A percentile compares a stretch with the other conserved stretches of the same genome.
Evolutionary conservation across 108 stramenopile species (phyloP).

Genomic region (Nitzschia inconspicua): DNA sequence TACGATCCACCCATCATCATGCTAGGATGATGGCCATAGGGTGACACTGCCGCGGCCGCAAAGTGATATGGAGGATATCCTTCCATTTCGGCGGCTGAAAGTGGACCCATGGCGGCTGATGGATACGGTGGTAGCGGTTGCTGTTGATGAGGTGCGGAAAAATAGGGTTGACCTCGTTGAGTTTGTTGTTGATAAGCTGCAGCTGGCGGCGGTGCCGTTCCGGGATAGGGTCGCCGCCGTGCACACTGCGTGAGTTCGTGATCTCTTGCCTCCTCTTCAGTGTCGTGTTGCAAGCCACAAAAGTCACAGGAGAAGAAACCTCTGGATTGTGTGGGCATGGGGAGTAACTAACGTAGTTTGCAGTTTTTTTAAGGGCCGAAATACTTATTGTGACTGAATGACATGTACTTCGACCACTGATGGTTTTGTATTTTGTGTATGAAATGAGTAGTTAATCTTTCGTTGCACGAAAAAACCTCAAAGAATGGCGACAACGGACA

Average conservation of each 20-base stretch:
- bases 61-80: constrained; percentile 1
- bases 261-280: constrained; percentile 41
- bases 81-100: constrained; percentile 6
- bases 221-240: constrained; percentile 2
- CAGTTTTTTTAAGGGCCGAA: not conserved
- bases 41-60: not conserved
- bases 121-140: not conserved
- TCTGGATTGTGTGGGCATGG: constrained; percentile 44
- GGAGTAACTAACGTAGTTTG: too few relatives aligned
- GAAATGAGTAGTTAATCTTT: too few relatives aligned
- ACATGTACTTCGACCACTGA: too few relatives aligned
- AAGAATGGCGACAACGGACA: too few relatives aligned
- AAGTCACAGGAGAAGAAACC: constrained; percentile 50
- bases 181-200: not conserved
- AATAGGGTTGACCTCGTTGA: constrained; percentile 5
- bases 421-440: too few relatives aligned
- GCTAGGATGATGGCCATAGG: not conserved
- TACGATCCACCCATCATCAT: not conserved
- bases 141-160: constrained; percentile 4
- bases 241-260: constrained; percentile 34
- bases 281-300: constrained; percentile 33
- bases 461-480: too few relatives aligned
- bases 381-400: too few relatives aligned
- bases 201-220: not conserved
- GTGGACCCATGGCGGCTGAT: constrained; percentile 16